Percentiles rank a stretch among this genome's conserved stretches.
Evolutionary conservation across 169 alveolate genomes (phyloP).

Genomic region (Eimeria mitis): DNA sequence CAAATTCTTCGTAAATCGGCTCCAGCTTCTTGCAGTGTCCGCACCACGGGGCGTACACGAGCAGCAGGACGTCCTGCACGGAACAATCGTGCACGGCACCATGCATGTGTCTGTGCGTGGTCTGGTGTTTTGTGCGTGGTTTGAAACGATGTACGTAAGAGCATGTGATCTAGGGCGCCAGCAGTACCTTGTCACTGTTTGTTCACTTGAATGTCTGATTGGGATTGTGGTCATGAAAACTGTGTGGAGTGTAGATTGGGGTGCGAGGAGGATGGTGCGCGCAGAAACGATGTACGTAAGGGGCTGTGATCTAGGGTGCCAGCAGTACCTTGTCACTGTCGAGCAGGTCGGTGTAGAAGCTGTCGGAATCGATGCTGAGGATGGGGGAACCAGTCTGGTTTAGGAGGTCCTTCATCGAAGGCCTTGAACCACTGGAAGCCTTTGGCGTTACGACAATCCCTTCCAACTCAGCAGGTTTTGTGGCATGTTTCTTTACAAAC

Average conservation of each 20-base stretch:
- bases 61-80: slow-evolving; percentile 94
- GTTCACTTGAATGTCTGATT: too few relatives aligned
- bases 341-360: slow-evolving; percentile 25
- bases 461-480: slow-evolving; percentile 24
- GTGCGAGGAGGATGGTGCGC: neutral
- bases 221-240: too few relatives aligned
- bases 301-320: neutral
- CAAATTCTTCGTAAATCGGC: slow-evolving; percentile 87
- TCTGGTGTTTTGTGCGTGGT: neutral
- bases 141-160: neutral
- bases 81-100: neutral
- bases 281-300: neutral
- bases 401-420: neutral
- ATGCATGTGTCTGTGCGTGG: neutral
- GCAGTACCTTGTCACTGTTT: too few relatives aligned
- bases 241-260: neutral
- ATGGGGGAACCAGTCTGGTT: neutral
- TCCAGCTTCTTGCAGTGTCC: slow-evolving; percentile 98
- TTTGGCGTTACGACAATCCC: neutral
- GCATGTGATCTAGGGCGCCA: too few relatives aligned
- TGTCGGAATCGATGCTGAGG: slow-evolving; percentile 34
- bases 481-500: slow-evolving; percentile 44
- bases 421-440: neutral
- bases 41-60: slow-evolving; percentile 98
- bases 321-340: slow-evolving; percentile 8